These are phyloP conservation scores for Fomitopsis pulvina DNA, from an alignment of 768 basidiomycete species.

Conservation along the genomic window DNA sequence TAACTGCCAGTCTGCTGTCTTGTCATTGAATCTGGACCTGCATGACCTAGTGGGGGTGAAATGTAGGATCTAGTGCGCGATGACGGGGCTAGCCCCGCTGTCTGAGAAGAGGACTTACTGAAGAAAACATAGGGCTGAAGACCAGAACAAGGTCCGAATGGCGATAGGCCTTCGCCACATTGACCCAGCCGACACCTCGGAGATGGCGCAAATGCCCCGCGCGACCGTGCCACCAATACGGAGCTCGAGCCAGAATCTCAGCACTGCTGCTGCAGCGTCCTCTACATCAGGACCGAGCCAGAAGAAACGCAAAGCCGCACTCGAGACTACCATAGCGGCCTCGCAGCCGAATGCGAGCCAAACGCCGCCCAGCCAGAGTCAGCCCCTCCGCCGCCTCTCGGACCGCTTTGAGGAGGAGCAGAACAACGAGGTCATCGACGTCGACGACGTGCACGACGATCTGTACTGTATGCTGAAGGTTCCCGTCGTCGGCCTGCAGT, in stretches of 20 bases:
- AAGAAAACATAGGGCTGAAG: constrained; percentile 37
- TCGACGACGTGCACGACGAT: constrained; percentile 52
- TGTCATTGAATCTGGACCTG: too few relatives aligned
- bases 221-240: not conserved
- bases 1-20: too few relatives aligned
- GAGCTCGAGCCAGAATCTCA: not conserved
- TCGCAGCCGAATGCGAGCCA: constrained; percentile 14
- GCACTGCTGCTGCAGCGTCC: constrained; percentile 1
- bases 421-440: constrained; percentile 29
- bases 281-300: constrained; percentile 23
- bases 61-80: too few relatives aligned
- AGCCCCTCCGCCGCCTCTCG: constrained; percentile 15
- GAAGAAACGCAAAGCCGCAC: constrained; percentile 39
- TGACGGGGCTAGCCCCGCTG: too few relatives aligned
- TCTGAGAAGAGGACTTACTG: not conserved
- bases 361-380: constrained; percentile 10
- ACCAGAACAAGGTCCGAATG: constrained; percentile 54
- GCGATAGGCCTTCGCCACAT: constrained; percentile 52
- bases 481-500: constrained; percentile 77
- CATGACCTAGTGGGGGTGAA: too few relatives aligned
- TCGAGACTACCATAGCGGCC: constrained; percentile 16
- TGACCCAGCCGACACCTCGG: constrained; percentile 52
- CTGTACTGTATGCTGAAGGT: constrained; percentile 53
- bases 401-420: constrained; percentile 32
- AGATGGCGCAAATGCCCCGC: constrained; percentile 4